Evolutionary conservation across 495 filamentous ascomycete genomes (phyloP), one percentile per base, ranked within the genome.

Genomic region (Aspergillus kassunensis): DNA sequence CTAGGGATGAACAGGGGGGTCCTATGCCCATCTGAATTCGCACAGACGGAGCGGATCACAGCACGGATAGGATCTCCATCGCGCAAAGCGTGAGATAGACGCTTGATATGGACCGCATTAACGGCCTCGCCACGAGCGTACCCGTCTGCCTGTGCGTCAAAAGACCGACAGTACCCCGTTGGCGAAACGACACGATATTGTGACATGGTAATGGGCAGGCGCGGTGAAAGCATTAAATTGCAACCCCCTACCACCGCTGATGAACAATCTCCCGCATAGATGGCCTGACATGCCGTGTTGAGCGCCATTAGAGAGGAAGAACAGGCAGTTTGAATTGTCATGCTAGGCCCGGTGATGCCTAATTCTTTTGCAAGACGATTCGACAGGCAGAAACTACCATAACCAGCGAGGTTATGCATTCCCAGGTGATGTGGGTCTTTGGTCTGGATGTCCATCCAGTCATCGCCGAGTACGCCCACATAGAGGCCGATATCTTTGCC

Each of bases 111-210:
- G 4, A 75, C 35, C 1, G 66, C 66, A 31, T 34, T 63, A 12
- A 75, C 53, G 0, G 63, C 69, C 54, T 89, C 86, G 6, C 74
- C 86, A 15, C 84, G 75, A 0, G 67, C 82, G 57, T 84, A 89
- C 0, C 86, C 86, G 51, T 84, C 76, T 0, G 81, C 86, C 16
- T 67, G 56, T 4, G 72, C 67, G 57, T 84, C 81, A 49, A 85
- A 90, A 0, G 77, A 78, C 48, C 81, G 74, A 37, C 78, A 87
- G 6, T 61, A 57, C 0, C 60, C 60, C 37, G 36, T 57, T 0
- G 49, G 67, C 47, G 49, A 67, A 59, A 48, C 56, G 53, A 44
- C 70, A 42, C 56, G 52, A 11, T 66, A 56, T 9, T 49, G 34
- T 3, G 34, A 37, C 46, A 49, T 37, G 18, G 46, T 37, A 4